These are phyloP conservation scores for Solanum sejunctum DNA, from an alignment of 257 asterid genomes.

Conservation along the genomic window DNA sequence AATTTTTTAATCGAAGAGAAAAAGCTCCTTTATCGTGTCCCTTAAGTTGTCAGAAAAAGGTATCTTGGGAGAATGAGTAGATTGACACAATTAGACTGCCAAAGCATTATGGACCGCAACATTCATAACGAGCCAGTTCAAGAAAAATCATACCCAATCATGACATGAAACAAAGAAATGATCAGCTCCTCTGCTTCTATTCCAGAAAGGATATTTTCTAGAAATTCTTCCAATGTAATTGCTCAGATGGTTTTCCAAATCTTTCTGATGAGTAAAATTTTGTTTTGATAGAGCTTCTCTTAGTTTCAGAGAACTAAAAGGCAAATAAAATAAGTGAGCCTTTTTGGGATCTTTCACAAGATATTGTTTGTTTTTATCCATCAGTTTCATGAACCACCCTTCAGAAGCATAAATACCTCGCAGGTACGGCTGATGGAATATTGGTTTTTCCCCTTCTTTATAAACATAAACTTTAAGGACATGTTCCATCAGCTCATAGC, in stretches of 20 bases:
- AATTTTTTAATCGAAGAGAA: not conserved
- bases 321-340: conserved; percentile 49
- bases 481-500: conserved; percentile 49
- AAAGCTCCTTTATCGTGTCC: not conserved
- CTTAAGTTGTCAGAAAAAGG: not conserved
- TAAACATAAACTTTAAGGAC: conserved; percentile 42
- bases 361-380: conserved; percentile 38
- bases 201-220: conserved; percentile 41
- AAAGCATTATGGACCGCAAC: not conserved
- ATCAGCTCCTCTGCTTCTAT: conserved; percentile 43
- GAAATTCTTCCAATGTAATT: conserved; percentile 23
- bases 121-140: not conserved
- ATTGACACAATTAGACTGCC: not conserved
- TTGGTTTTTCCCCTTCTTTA: conserved; percentile 49
- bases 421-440: conserved; percentile 39
- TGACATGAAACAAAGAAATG: conserved; percentile 61
- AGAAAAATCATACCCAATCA: conserved; percentile 45
- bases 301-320: conserved; percentile 42
- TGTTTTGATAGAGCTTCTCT: conserved; percentile 11
- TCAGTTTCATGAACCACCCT: conserved; percentile 64
- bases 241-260: conserved; percentile 22
- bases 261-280: conserved; percentile 11
- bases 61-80: not conserved
- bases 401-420: conserved; percentile 57
- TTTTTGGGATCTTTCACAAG: conserved; percentile 32